These are phyloP conservation scores for Xanthoconium purpureum DNA, from an alignment of 768 basidiomycete genomes.

Conservation along the genomic window DNA sequence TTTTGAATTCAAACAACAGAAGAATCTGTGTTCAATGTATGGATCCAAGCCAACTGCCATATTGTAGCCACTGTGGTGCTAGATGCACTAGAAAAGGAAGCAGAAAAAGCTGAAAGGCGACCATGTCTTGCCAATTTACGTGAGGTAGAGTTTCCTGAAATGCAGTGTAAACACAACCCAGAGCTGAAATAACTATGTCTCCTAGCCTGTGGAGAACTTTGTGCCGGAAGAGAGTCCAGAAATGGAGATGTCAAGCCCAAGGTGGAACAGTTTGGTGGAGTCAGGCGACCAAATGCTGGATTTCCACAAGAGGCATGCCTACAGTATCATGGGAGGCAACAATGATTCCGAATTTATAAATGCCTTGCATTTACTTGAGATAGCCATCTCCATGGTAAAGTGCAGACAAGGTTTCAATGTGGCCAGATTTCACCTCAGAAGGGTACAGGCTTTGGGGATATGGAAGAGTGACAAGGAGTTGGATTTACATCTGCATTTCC, in stretches of 20 bases:
- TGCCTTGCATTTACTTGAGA: background rate
- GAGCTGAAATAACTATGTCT: background rate
- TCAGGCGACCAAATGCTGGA: background rate
- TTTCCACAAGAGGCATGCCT: background rate
- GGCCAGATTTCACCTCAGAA: background rate
- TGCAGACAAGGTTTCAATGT: background rate
- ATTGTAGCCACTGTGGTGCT: background rate
- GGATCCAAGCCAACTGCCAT: conserved; percentile 11
- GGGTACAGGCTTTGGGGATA: background rate
- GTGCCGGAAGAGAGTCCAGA: too few species aligned
- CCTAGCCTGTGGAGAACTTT: background rate
- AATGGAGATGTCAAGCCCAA: background rate
- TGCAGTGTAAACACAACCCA: background rate
- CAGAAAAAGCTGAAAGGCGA: background rate
- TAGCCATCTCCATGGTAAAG: background rate
- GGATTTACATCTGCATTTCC: background rate
- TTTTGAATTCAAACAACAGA: background rate
- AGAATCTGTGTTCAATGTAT: conserved; percentile 3
- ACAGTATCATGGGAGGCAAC: background rate
- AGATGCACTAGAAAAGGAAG: background rate
- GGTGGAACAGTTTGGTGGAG: background rate
- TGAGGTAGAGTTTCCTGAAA: background rate
- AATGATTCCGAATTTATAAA: background rate
- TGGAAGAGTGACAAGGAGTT: background rate
- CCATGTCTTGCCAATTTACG: background rate